Evolutionary conservation across 176 grass and related monocot genomes (phyloP).

Genomic region (Oryza meridionalis): DNA sequence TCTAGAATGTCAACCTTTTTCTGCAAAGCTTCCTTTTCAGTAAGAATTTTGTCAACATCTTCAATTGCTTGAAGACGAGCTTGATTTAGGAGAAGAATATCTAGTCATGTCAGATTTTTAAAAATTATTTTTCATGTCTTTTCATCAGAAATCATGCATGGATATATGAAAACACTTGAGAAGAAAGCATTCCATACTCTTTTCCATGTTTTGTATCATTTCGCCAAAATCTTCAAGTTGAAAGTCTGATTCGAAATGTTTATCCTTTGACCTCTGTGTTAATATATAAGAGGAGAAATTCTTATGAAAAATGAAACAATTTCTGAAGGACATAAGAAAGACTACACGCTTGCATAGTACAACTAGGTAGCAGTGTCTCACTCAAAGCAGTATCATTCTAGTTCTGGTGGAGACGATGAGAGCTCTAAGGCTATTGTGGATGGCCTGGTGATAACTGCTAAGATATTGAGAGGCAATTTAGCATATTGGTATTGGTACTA

Average conservation of each 20-base stretch:
- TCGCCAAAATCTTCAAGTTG: slow-evolving; percentile 49
- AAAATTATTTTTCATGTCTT: not conserved
- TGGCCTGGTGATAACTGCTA: not conserved
- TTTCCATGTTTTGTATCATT: slow-evolving; percentile 56
- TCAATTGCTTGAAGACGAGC: slow-evolving; percentile 51
- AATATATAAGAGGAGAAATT: not conserved
- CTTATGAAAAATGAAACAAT: not conserved
- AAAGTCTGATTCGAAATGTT: slow-evolving; percentile 15
- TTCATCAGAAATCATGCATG: not conserved
- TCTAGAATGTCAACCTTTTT: slow-evolving; percentile 54
- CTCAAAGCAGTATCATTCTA: not conserved
- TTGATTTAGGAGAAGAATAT: slow-evolving; percentile 68
- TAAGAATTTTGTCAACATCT: slow-evolving; percentile 62
- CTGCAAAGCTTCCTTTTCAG: slow-evolving; percentile 64
- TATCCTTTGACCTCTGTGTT: slow-evolving; percentile 30
- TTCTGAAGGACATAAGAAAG: not conserved
- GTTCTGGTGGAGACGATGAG: not conserved
- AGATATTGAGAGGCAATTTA: not conserved
- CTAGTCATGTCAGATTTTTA: slow-evolving; percentile 32
- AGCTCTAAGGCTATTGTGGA: not conserved
- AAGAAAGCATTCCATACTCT: slow-evolving; percentile 41
- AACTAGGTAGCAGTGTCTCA: not conserved
- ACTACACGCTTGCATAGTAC: not conserved
- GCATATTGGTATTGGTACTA: not conserved
- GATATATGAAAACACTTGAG: slow-evolving; percentile 10